Evolutionary conservation across 2,329 filamentous ascomycete genomes (phyloP), one percentile per base, ranked within the genome.

Genomic region (Seiridium unicorne): DNA sequence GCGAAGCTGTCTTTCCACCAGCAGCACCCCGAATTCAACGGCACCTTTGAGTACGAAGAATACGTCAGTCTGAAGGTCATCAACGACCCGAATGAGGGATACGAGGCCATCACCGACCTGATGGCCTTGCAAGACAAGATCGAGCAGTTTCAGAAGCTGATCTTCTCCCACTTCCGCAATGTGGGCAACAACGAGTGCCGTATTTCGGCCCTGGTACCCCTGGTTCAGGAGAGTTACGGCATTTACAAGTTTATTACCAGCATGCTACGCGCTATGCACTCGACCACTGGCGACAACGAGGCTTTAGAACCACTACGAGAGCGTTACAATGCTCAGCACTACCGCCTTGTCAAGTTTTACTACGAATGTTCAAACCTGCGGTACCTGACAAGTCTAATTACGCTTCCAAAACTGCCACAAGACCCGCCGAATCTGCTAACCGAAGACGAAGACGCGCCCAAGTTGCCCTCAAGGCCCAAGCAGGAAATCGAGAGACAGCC

Each of bases 171-270:
- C 76, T 98, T 99, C 78, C 89, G 93, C 62, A 87, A 89, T 65
- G 91, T 93, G 34, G 89, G 90, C 53, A 96, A 97, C 78, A 99
- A 98, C 70, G 95, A 99, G 75, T 98, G 94, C 75, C 86, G 94
- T 63, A 99, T 99, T 70, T 96, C 94, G 11, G 92, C 95, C 1
- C 79, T 99, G 57, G 93, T 98, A 31, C 92, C 93, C 2, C 80
- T 99, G 48, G 95, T 99, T 3, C 92, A 97, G 73, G 95, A 99
- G 80, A 98, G 93, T 74, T 99, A 98, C 76, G 95, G 95, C 53
- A 98, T 99, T 68, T 99, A 99, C 83, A 98, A 98, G 77, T 99
- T 99, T 74, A 93, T 97, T 65, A 99, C 95, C 0, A 99, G 95
- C 89, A 99, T 99, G 95, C 79, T 99, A 63, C 87, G 95, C 59